These are phyloP conservation scores for Candida adriatica DNA, from an alignment of 805 yeast genomes.

Conservation along the genomic window DNA sequence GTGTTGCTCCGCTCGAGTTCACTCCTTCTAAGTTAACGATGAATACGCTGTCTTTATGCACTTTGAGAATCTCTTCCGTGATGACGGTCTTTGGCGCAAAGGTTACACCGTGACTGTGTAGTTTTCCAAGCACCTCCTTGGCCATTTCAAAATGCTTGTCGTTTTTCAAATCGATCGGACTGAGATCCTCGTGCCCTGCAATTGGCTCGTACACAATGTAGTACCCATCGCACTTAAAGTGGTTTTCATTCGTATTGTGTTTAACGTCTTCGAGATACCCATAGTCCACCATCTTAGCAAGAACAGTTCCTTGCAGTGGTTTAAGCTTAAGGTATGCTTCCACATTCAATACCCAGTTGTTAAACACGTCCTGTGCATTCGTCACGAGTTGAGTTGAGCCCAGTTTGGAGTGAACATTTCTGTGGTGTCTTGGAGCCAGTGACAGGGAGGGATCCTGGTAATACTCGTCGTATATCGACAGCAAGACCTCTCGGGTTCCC, in stretches of 20 bases:
- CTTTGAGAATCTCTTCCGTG: slow-evolving; percentile 14
- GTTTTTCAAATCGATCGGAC: slow-evolving; percentile 9
- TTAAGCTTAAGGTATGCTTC: slow-evolving; percentile 15
- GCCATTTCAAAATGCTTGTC: slow-evolving; percentile 12
- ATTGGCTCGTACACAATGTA: slow-evolving; percentile 21
- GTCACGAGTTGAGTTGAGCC: slow-evolving; percentile 7
- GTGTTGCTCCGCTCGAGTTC: slow-evolving; percentile 2
- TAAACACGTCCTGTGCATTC: slow-evolving; percentile 12
- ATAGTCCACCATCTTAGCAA: slow-evolving; percentile 20
- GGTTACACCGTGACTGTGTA: slow-evolving; percentile 18
- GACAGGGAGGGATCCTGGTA: slow-evolving; percentile 15
- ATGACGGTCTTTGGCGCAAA: slow-evolving; percentile 15
- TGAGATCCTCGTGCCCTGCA: slow-evolving; percentile 9
- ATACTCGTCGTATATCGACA: slow-evolving; percentile 23
- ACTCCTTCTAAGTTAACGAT: slow-evolving; percentile 21
- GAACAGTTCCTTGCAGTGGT: slow-evolving; percentile 17
- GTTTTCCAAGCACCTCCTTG: slow-evolving; percentile 11
- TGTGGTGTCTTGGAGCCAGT: slow-evolving; percentile 15
- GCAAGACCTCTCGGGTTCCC: slow-evolving; percentile 8
- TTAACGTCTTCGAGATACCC: slow-evolving; percentile 23
- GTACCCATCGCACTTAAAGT: slow-evolving; percentile 23
- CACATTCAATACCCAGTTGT: slow-evolving; percentile 18
- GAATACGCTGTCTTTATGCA: slow-evolving; percentile 13
- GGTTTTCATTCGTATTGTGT: slow-evolving; percentile 13
- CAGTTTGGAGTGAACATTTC: slow-evolving; percentile 5